These are phyloP conservation scores for Naumovozyma dairenensis DNA, from an alignment of 805 yeast species.

Conservation along the genomic window DNA sequence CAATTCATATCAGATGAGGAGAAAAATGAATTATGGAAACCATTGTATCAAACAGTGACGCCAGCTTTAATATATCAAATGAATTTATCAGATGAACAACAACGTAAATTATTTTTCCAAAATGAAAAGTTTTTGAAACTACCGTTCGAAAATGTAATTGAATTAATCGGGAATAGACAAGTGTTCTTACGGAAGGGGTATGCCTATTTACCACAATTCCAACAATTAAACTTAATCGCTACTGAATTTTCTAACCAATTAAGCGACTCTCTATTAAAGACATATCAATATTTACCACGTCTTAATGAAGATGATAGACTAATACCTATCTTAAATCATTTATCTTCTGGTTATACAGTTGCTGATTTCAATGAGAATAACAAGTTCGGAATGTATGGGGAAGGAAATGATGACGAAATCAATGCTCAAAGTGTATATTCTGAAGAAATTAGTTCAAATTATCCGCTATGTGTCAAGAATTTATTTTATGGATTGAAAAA, in stretches of 20 bases:
- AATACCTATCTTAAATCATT: slow-evolving; percentile 70
- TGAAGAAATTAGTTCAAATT: slow-evolving; percentile 46
- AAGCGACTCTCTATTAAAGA: slow-evolving; percentile 42
- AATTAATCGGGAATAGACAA: slow-evolving; percentile 61
- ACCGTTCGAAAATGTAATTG: slow-evolving; percentile 79
- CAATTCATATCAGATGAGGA: slow-evolving; percentile 57
- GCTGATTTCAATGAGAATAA: slow-evolving; percentile 37
- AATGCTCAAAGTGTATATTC: slow-evolving; percentile 52
- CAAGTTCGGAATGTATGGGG: slow-evolving; percentile 13
- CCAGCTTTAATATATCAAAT: slow-evolving; percentile 28
- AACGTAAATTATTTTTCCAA: slow-evolving; percentile 37
- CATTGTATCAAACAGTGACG: slow-evolving; percentile 48
- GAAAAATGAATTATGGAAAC: slow-evolving; percentile 37
- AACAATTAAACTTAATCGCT: slow-evolving; percentile 61
- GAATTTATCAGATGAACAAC: slow-evolving; percentile 37
- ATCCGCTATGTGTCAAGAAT: slow-evolving; percentile 73
- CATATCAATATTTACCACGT: slow-evolving; percentile 71
- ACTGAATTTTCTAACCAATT: slow-evolving; percentile 56
- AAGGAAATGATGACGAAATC: slow-evolving; percentile 37
- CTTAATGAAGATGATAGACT: slow-evolving; percentile 88
- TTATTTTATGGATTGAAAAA: slow-evolving; percentile 51
- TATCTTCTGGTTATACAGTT: slow-evolving; percentile 62
- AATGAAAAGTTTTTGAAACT: slow-evolving; percentile 68
- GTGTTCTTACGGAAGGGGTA: slow-evolving; percentile 59
- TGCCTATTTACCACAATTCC: slow-evolving; percentile 77